Conservation (phyloP, 1,284 basidiomycete genomes). For the Pholiota adiposa region DNA sequence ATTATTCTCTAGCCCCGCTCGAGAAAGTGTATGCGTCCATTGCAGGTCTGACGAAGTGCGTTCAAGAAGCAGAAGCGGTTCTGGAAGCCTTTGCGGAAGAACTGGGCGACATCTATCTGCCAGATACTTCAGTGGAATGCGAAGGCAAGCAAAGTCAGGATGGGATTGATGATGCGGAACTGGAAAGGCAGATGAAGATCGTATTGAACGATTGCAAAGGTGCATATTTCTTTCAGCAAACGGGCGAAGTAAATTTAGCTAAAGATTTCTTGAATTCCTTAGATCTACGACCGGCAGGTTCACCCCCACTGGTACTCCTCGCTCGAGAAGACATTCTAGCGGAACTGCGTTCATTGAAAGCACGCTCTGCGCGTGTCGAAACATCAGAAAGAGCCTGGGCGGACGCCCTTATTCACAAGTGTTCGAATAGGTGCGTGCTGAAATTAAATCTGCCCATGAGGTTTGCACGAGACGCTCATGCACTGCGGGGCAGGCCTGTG, state of each 20-base stretch:
- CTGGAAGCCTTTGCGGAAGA: slow-evolving; percentile 36
- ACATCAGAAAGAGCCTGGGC: slow-evolving; percentile 19
- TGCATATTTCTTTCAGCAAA: not conserved
- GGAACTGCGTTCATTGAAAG: slow-evolving; percentile 22
- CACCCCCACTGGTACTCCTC: slow-evolving; percentile 27
- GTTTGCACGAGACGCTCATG: not conserved
- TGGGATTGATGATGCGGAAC: slow-evolving; percentile 2
- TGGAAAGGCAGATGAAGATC: slow-evolving; percentile 15
- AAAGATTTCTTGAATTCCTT: not conserved
- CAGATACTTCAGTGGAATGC: slow-evolving; percentile 4
- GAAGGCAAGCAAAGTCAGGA: not conserved
- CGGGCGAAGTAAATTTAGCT: too few species aligned
- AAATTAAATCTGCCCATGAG: not conserved
- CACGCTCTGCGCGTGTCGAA: slow-evolving; percentile 7
- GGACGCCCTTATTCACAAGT: slow-evolving; percentile 6
- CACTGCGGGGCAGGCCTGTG: slow-evolving; percentile 14
- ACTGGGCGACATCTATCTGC: slow-evolving; percentile 31
- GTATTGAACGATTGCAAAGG: slow-evolving; percentile 12
- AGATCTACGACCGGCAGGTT: slow-evolving; percentile 21
- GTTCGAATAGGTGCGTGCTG: slow-evolving; percentile 12
- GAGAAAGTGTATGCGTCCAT: slow-evolving; percentile 27
- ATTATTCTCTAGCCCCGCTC: slow-evolving; percentile 23
- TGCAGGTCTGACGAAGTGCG: slow-evolving; percentile 18
- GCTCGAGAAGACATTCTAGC: slow-evolving; percentile 29
- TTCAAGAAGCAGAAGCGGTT: slow-evolving; percentile 33